These are phyloP conservation scores for Inonotus hispidus DNA, from an alignment of 1,284 basidiomycete species.

Conservation along the genomic window DNA sequence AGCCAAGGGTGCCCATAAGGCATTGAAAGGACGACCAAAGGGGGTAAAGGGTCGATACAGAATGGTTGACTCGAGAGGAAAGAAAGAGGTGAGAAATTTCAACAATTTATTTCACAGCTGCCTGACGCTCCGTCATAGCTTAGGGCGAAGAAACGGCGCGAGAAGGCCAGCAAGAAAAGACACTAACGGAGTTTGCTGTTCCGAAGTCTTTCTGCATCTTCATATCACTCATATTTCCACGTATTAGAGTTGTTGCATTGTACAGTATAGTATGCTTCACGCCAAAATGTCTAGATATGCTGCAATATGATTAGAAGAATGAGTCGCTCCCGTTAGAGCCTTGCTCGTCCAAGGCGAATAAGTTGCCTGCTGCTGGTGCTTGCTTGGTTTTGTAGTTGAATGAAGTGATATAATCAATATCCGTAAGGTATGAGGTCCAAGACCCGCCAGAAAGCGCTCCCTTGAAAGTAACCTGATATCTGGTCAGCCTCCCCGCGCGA, in stretches of 20 bases:
- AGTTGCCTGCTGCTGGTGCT: background rate
- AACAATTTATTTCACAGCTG: background rate
- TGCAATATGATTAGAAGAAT: background rate
- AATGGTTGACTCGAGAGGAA: conserved; percentile 89
- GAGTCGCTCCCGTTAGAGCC: background rate
- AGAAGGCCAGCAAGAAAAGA: conserved; percentile 60
- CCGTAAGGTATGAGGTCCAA: conserved; percentile 49
- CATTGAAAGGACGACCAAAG: conserved; percentile 89
- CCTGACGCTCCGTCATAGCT: conserved; percentile 37
- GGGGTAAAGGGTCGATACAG: conserved; percentile 92
- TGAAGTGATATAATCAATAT: conserved; percentile 45
- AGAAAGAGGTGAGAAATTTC: conserved; percentile 60
- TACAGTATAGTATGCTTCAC: conserved; percentile 15
- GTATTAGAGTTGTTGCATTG: conserved; percentile 9
- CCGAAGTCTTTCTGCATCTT: conserved; percentile 15
- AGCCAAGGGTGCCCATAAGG: conserved; percentile 86
- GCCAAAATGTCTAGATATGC: conserved; percentile 5
- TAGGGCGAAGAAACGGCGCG: conserved; percentile 64
- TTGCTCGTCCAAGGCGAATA: background rate
- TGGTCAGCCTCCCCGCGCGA: background rate
- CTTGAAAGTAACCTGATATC: conserved; percentile 13
- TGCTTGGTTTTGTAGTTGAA: conserved; percentile 22
- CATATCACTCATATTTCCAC: conserved; percentile 12
- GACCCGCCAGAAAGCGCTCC: conserved; percentile 33
- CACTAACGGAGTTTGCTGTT: conserved; percentile 17